Evolutionary conservation across 345 rosid genomes (phyloP).

Genomic region (Arabis hirsuta): DNA sequence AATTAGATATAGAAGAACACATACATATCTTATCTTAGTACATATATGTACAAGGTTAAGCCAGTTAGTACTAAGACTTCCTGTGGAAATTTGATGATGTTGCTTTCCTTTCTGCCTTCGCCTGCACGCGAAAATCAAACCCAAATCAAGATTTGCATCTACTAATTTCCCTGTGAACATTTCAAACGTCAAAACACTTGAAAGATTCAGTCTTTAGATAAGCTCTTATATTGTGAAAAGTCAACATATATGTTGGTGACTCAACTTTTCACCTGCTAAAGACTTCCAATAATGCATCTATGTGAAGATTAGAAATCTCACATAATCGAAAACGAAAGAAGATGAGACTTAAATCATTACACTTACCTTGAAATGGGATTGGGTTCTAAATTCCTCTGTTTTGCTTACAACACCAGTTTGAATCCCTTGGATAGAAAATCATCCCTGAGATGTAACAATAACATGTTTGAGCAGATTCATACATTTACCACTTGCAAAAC

Average conservation of each 20-base stretch:
- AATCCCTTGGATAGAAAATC: conserved; percentile 68
- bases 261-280: conserved; percentile 9
- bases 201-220: neutral
- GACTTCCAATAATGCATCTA: neutral
- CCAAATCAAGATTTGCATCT: neutral
- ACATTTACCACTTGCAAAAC: neutral
- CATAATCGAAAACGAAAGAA: neutral
- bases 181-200: neutral
- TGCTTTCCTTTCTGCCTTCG: neutral
- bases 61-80: neutral
- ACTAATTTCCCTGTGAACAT: neutral
- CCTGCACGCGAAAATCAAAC: conserved; percentile 13
- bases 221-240: conserved; percentile 2
- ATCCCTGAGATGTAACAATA: conserved; percentile 50
- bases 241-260: conserved; percentile 7
- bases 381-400: neutral
- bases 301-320: neutral
- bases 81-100: neutral
- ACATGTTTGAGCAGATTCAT: conserved; percentile 3
- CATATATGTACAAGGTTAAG: neutral
- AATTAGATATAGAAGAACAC: neutral
- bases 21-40: neutral
- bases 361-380: conserved; percentile 10
- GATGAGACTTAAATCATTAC: neutral
- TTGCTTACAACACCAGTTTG: conserved; percentile 55